Percentiles rank a stretch among this genome's conserved stretches.
phyloP scores from a whole-genome alignment of 352 stramenopile species.

The Phytophthora litchii region DNA sequence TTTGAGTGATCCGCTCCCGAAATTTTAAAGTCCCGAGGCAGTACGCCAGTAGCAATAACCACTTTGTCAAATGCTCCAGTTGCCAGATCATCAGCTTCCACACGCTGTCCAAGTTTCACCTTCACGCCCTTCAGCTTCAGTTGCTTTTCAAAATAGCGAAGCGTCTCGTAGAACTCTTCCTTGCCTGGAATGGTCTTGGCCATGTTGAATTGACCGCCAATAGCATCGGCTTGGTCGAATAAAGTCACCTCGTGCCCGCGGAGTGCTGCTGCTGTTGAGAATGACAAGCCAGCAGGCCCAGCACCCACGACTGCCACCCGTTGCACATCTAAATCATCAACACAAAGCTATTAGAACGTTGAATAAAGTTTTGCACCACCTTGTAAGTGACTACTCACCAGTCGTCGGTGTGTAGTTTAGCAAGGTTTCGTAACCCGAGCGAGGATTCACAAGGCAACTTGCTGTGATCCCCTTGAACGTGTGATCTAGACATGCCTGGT shows the following conservation, averaged over 20 bases:
- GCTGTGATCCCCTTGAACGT: constrained; percentile 95
- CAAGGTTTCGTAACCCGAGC: constrained; percentile 94
- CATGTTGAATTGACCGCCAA: constrained; percentile 98
- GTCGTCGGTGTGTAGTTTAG: constrained; percentile 75
- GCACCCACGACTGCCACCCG: constrained; percentile 93
- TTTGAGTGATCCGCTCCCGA: constrained; percentile 89
- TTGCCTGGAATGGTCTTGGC: constrained; percentile 97
- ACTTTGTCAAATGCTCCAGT: constrained; percentile 88
- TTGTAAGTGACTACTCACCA: constrained; percentile 16
- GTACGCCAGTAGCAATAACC: constrained; percentile 96
- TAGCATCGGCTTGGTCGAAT: constrained; percentile 89
- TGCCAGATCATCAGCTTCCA: constrained; percentile 59
- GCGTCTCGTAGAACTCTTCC: constrained; percentile 98
- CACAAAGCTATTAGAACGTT: constrained; percentile 2
- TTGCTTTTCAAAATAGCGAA: constrained; percentile 94
- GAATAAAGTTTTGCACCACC: background rate
- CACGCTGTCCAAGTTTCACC: constrained; percentile 68
- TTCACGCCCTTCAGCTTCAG: constrained; percentile 87
- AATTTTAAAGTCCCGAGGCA: constrained; percentile 90
- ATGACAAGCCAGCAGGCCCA: constrained; percentile 94
- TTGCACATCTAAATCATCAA: constrained; percentile 35
- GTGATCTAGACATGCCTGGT: constrained; percentile 97
- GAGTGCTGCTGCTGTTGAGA: constrained; percentile 84
- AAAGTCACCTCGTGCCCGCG: constrained; percentile 94
- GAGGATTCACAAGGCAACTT: constrained; percentile 97